A percentile compares a stretch with the other conserved stretches of the same genome.
Conservation (phyloP, 2,329 filamentous ascomycete genomes). For the Arthroderma uncinatum region DNA sequence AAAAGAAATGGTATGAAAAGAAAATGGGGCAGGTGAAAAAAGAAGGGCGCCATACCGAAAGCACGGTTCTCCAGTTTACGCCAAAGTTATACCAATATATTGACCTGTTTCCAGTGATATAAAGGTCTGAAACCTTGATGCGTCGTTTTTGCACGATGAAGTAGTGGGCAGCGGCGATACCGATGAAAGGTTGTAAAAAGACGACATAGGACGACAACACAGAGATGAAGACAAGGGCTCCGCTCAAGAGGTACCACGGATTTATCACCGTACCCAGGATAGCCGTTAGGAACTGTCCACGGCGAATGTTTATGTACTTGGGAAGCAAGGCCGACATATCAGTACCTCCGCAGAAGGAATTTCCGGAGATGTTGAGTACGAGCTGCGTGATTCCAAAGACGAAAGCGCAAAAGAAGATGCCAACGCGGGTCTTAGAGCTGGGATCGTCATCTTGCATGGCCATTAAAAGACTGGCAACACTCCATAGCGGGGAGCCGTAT, state of each 20-base stretch:
- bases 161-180: constrained; percentile 25
- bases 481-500: constrained; percentile 33
- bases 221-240: constrained; percentile 38
- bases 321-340: constrained; percentile 45
- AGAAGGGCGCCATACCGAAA: constrained; percentile 2
- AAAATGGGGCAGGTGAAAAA: background rate
- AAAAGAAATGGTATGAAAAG: background rate
- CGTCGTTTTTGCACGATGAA: constrained; percentile 29
- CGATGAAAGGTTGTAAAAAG: constrained; percentile 37
- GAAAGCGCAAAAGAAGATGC: constrained; percentile 38
- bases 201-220: constrained; percentile 38
- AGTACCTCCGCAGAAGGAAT: constrained; percentile 42
- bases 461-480: constrained; percentile 33
- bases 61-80: constrained; percentile 36
- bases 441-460: constrained; percentile 28
- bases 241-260: constrained; percentile 43
- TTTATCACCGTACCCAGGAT: constrained; percentile 18
- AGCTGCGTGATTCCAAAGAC: constrained; percentile 38
- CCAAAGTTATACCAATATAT: constrained; percentile 37
- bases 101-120: constrained; percentile 36
- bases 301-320: constrained; percentile 45
- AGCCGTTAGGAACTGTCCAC: constrained; percentile 39
- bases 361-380: constrained; percentile 32
- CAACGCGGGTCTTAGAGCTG: constrained; percentile 32
- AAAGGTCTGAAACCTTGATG: constrained; percentile 37